Conservation (phyloP, 2,329 filamentous ascomycete genomes). For the Monosporascus cannonballus region DNA sequence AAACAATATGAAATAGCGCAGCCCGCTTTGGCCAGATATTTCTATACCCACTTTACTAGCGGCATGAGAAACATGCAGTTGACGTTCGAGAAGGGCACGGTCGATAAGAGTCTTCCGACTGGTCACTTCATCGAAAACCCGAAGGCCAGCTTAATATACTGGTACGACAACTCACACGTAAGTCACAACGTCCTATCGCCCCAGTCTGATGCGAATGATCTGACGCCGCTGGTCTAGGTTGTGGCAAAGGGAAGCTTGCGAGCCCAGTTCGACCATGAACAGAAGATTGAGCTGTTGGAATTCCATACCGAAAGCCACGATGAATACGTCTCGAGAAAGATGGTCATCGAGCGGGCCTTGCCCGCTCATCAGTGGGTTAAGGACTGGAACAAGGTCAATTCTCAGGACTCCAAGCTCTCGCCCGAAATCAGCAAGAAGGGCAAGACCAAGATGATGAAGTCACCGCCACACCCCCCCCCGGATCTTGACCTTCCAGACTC, state of each 20-base stretch:
- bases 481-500: slow-evolving; percentile 57
- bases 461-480: slow-evolving; percentile 51
- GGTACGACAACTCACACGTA: slow-evolving; percentile 80
- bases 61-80: slow-evolving; percentile 83
- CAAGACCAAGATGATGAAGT: slow-evolving; percentile 54
- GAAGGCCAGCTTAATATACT: slow-evolving; percentile 79
- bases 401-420: slow-evolving; percentile 50
- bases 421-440: slow-evolving; percentile 64
- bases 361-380: slow-evolving; percentile 60
- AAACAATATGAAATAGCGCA: slow-evolving; percentile 86
- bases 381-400: slow-evolving; percentile 57
- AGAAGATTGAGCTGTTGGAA: slow-evolving; percentile 80
- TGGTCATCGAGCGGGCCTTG: slow-evolving; percentile 54
- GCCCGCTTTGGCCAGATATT: slow-evolving; percentile 79
- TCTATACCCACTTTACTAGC: slow-evolving; percentile 81
- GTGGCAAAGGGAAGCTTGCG: slow-evolving; percentile 71
- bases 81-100: slow-evolving; percentile 63
- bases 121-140: slow-evolving; percentile 70
- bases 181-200: slow-evolving; percentile 25
- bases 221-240: slow-evolving; percentile 45
- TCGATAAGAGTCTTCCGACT: slow-evolving; percentile 50
- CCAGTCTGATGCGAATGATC: slow-evolving; percentile 1
- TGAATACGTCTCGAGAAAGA: slow-evolving; percentile 72
- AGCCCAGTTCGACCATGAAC: slow-evolving; percentile 71
- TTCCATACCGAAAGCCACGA: slow-evolving; percentile 72